Evolutionary conservation across 1,284 basidiomycete species (phyloP), one percentile per base, ranked within the genome.

Genomic region (Tylopilus orsonianus): DNA sequence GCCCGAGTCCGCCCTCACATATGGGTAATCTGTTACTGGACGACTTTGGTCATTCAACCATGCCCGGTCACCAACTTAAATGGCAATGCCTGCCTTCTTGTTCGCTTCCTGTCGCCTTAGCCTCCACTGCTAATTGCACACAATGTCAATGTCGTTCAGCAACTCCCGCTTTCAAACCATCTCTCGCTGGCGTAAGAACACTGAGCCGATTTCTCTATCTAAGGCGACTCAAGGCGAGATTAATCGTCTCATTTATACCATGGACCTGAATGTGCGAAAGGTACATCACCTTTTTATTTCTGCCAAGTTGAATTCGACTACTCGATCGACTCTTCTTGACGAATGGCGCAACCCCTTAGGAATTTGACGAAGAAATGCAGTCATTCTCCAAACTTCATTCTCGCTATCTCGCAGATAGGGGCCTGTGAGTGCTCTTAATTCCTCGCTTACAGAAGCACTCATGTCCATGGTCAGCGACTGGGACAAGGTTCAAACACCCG

Each of bases 361-460:
- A 87, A 18, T 97, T 98, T 73, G 90, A 96, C 72, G 86, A 86
- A 44, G 94, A 99, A 75, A 97, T 98, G 95, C 88, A 94, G 68
- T 87, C 87, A 54, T 99, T 98, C 80, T 97, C 96, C 81, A 87
- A 87, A 67, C 90, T 98, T 65, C 97, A 97, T 79, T 97, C 93
- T 69, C 90, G 95, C 60, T 97, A 95, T 75, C 85, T 98, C 57
- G 72, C 85, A 32, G 93, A 97, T 71, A 88, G 90, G 61, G 94
- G 95, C 72, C 84, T 97, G 93, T 97, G 66, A 61, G 89, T 76
- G 36, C 53, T 38, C 41, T 50, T 48, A 50, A 24, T 49, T 38
- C 18, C 34, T 43, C 43, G 55, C 50, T 39, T 56, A 47, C 43
- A 33, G 40, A 44, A 38, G 44, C 26, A 45, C 33, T 56, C 52